Evolutionary conservation across 352 stramenopile species (phyloP), one percentile per base, ranked within the genome.

Genomic region (Blastocystis sp.): DNA sequence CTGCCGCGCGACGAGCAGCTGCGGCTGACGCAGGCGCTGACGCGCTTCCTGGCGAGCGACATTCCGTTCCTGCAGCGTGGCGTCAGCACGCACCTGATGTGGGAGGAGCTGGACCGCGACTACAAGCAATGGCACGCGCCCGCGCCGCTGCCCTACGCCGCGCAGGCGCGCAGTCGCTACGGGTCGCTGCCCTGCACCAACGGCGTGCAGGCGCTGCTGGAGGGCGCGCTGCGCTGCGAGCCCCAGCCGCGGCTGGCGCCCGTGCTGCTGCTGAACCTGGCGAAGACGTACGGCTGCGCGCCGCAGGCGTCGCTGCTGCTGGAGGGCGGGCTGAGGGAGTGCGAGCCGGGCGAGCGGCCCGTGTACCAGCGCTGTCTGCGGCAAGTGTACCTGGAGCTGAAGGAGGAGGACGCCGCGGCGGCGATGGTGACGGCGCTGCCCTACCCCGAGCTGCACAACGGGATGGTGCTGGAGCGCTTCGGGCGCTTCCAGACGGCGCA

Each of bases 101-200:
- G 71, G 71, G 71, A 81, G 21, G 71, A 81, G 24, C 57, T 81
- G 11, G 71, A 81, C 40, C 43, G 42, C 42, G 71, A 81, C 42
- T 81, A 45, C 71, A 81, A 81, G n/a, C 71, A 81, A 34, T 81
- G 71, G 71, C 43, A 54, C 17, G n/a, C 52, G 9, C 38, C 71
- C 3, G 21, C 45, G 6, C 17, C 71, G 24, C 71, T 68, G 10
- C 71, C 71, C 38, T 81, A 64, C 59, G 43, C 19, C 59, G 6
- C 21, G 2, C 71, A 81, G 40, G 71, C 71, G 2, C 28, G 24
- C 19, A 66, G 43, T 19, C 52, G 71, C 59, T 81, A 81, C 38
- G 71, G 71, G 7, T 38, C 43, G 14, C 14, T 81, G 7, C 43
- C 52, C 28, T 40, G n/a, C n/a, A 81, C 71, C 19, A 64, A 81